Percentiles rank a stretch among this genome's conserved stretches.
These are phyloP conservation scores for Diaporthe eres DNA, from an alignment of 2,329 filamentous ascomycete species.

Conservation along the genomic window DNA sequence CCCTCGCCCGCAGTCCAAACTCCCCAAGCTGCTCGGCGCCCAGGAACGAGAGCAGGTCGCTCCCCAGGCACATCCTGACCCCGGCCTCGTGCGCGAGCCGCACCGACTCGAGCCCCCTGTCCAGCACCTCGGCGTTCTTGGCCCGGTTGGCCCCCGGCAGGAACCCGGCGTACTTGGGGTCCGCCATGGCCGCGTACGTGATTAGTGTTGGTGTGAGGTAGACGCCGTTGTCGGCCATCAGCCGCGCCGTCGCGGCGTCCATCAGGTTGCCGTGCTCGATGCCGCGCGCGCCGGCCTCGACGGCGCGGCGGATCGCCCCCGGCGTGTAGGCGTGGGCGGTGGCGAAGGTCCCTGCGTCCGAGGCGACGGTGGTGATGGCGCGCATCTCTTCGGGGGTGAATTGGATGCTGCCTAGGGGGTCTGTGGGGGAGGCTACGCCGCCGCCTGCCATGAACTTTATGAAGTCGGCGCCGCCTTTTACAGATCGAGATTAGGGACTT, in stretches of 20 bases:
- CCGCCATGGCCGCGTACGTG: conserved; percentile 56
- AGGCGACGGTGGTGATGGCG: conserved; percentile 61
- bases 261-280: conserved; percentile 59
- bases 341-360: conserved; percentile 60
- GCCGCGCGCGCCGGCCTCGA: conserved; percentile 63
- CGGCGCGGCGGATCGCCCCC: conserved; percentile 60
- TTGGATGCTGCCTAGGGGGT: conserved; percentile 65
- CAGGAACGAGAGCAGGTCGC: conserved; percentile 39
- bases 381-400: conserved; percentile 68
- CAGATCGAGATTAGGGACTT: neutral
- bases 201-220: conserved; percentile 65
- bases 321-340: conserved; percentile 67
- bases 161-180: conserved; percentile 42
- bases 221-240: conserved; percentile 60
- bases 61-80: conserved; percentile 39
- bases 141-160: conserved; percentile 28
- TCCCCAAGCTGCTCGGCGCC: conserved; percentile 40
- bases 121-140: conserved; percentile 39
- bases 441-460: conserved; percentile 74
- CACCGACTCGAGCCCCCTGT: conserved; percentile 15
- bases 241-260: conserved; percentile 53
- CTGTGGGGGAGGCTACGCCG: conserved; percentile 69
- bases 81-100: conserved; percentile 38
- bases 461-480: conserved; percentile 65
- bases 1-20: conserved; percentile 38